Conservation (phyloP, 73 alveolate species). For the Breviolum minutum region DNA sequence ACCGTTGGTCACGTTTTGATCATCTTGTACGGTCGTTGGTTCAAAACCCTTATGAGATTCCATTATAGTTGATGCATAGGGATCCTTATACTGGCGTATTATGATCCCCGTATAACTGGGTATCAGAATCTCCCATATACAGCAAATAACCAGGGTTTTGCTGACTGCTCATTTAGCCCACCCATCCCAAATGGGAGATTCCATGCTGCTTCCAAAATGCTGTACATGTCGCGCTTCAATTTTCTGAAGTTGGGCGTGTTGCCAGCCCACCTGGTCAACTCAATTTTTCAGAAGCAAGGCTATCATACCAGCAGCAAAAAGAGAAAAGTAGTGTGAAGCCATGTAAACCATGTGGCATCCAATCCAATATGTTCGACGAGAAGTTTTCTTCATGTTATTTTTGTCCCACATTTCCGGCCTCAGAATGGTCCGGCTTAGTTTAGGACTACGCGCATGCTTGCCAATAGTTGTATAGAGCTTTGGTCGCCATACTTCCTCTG, state of each 20-base stretch:
- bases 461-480: conserved; percentile 86
- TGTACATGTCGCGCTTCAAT: conserved; percentile 36
- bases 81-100: too few relatives aligned
- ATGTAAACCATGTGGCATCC: too few relatives aligned
- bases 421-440: conserved; percentile 42
- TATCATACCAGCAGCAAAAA: too few relatives aligned
- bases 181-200: not conserved
- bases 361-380: too few relatives aligned
- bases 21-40: too few relatives aligned
- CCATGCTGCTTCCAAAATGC: not conserved
- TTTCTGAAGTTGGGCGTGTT: conserved; percentile 65
- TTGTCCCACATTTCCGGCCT: conserved; percentile 17
- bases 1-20: not conserved
- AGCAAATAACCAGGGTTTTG: too few relatives aligned
- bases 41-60: too few relatives aligned
- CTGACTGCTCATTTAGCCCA: not conserved
- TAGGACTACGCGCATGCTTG: conserved; percentile 49
- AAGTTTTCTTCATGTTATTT: not conserved
- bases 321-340: too few relatives aligned
- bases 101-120: too few relatives aligned
- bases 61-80: too few relatives aligned
- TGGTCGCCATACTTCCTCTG: conserved; percentile 56
- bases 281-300: too few relatives aligned
- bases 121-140: too few relatives aligned
- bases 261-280: conserved; percentile 8